phyloP scores from a whole-genome alignment of 306 rosid species.

The Phaseolus lunatus region DNA sequence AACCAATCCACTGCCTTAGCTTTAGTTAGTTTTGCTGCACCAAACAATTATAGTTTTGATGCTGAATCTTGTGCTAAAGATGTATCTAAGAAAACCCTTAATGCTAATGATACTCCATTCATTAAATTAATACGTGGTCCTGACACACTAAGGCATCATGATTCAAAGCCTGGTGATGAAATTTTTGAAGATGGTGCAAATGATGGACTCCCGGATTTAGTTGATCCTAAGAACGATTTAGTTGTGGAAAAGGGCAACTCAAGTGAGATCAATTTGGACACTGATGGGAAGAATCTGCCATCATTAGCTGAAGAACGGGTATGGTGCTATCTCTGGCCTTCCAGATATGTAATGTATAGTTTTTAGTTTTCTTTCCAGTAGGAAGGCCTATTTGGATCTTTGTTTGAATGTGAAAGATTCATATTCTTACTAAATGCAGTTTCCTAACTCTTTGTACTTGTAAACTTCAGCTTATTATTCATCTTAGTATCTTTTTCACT shows the following conservation, averaged over 20 bases:
- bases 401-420: background rate
- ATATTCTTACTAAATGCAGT: background rate
- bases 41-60: conserved; percentile 42
- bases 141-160: conserved; percentile 40
- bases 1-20: conserved; percentile 35
- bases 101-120: conserved; percentile 40
- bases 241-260: background rate
- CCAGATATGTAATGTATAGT: background rate
- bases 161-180: conserved; percentile 43
- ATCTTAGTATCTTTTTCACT: background rate
- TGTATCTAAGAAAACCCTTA: conserved; percentile 10
- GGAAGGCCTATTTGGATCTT: conserved; percentile 8
- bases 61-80: conserved; percentile 49
- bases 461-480: too few species aligned
- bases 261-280: background rate
- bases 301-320: background rate
- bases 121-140: conserved; percentile 42
- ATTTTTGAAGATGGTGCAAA: conserved; percentile 41
- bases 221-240: background rate
- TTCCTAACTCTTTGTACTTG: too few species aligned
- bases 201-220: background rate
- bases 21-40: conserved; percentile 43
- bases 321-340: conserved; percentile 1
- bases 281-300: background rate
- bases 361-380: background rate